Evolutionary conservation across 192 early-diverging fungal genomes (phyloP).

Genomic region (Coemansia sp.): DNA sequence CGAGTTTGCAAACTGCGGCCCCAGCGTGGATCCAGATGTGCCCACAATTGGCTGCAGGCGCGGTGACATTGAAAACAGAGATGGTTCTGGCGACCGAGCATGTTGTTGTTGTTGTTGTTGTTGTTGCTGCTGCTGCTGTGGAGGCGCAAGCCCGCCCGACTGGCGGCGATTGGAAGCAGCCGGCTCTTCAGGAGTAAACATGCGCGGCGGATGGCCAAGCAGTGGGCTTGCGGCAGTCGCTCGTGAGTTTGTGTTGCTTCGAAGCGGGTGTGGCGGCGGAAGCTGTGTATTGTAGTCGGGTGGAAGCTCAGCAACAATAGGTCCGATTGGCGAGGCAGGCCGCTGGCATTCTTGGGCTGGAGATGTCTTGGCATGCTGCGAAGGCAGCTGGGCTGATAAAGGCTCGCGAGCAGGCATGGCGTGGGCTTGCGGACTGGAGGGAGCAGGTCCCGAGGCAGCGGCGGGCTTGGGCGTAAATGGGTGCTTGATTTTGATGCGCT

Average conservation of each 20-base stretch:
- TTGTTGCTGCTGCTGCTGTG: too few species aligned
- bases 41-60: constrained; percentile 39
- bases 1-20: constrained; percentile 13
- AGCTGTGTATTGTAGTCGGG: constrained; percentile 53
- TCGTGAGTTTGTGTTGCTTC: constrained; percentile 31
- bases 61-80: constrained; percentile 20
- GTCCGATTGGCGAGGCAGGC: constrained; percentile 14
- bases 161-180: background rate
- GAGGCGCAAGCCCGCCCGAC: background rate
- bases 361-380: too few species aligned
- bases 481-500: constrained; percentile 48
- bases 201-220: constrained; percentile 29
- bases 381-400: too few species aligned
- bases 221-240: constrained; percentile 32
- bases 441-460: background rate
- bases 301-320: constrained; percentile 31
- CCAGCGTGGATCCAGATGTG: constrained; percentile 20
- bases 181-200: constrained; percentile 43
- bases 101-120: constrained; percentile 1
- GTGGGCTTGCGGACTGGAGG: background rate
- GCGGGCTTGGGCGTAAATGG: constrained; percentile 44
- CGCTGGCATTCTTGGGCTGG: constrained; percentile 7
- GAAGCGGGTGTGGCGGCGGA: constrained; percentile 45
- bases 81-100: constrained; percentile 25
- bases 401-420: too few species aligned